Base-by-base conservation (phyloP, 257 asterid genomes). In the Pogostemon cablin region DNA sequence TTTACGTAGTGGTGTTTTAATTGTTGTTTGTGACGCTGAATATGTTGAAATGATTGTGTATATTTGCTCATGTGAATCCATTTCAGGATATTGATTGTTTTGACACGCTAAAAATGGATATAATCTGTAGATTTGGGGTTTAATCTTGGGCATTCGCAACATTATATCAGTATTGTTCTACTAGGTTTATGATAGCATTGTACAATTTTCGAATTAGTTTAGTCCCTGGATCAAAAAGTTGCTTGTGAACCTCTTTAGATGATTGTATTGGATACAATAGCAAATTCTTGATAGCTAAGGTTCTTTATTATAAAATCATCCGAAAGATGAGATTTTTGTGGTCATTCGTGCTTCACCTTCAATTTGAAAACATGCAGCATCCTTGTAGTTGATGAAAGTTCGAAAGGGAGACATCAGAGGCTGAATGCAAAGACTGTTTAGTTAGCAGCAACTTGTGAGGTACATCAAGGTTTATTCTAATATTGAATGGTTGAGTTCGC, bases 41-140 rank as follows among this genome's bases (percentile, higher is more conserved):
- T 52, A 43, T 62, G 52, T 67, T 52, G 47, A 66, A 53, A 72
- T 65, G 53, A 66, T 66, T 54, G 3, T 54, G 70, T 59, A 43
- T 56, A 60, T 55, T 17, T 46, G 9, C 10, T 7, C 42, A 53
- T 72, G 65, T 65, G 54, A 65, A 65, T 60, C 53, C 55, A 54
- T 48, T 41, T 5, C 54, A 37, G 2, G 34, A 4, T 3, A 57
- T n/a, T 53, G 7, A 4, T 53, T 59, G 38, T 15, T 38, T 48
- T 40, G 39, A 25, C 44, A 25, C 6, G 40, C 7, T 54, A 39
- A n/a, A 42, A 35, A 32, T 17, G 57, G 55, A 50, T 10, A 1
- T 20, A 71, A 52, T 52, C 5, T 3, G 39, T 62, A 2, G 38
- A 1, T 38, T 52, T 49, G 39, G 10, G 17, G 43, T 37, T 70